These are phyloP conservation scores for Plasmodium sp. DNA, from an alignment of 169 alveolate genomes.

Conservation along the genomic window DNA sequence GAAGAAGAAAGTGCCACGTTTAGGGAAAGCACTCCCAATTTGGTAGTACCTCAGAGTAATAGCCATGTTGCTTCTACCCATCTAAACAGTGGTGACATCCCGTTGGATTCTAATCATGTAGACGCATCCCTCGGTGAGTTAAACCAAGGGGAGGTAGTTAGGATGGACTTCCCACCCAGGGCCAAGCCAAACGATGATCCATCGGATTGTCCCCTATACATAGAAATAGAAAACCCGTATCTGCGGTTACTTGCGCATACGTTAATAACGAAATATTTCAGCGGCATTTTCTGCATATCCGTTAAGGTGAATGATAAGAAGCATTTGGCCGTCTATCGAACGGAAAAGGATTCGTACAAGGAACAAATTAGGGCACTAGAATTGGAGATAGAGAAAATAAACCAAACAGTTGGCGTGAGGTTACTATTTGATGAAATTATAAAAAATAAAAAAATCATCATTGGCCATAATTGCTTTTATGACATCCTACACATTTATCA, in stretches of 20 bases:
- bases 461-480: slow-evolving; percentile 92
- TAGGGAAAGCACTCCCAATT: neutral
- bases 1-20: neutral
- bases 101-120: neutral
- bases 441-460: slow-evolving; percentile 78
- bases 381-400: slow-evolving; percentile 79
- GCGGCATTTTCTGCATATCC: slow-evolving; percentile 85
- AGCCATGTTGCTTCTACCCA: neutral
- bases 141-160: neutral
- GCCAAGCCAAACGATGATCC: neutral
- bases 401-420: slow-evolving; percentile 87
- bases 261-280: slow-evolving; percentile 86
- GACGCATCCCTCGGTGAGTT: neutral
- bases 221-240: slow-evolving; percentile 88
- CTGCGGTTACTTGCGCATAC: slow-evolving; percentile 89
- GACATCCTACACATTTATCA: slow-evolving; percentile 90
- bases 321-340: slow-evolving; percentile 80
- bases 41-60: neutral
- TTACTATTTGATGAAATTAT: slow-evolving; percentile 85
- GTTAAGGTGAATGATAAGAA: slow-evolving; percentile 80
- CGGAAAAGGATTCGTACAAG: slow-evolving; percentile 83
- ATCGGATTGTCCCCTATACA: slow-evolving; percentile 79
- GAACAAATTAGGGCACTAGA: slow-evolving; percentile 77
- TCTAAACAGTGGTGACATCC: neutral
- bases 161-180: neutral